phyloP scores from a whole-genome alignment of 2,329 filamentous ascomycete species.

The Tolypocladium endophyticum region DNA sequence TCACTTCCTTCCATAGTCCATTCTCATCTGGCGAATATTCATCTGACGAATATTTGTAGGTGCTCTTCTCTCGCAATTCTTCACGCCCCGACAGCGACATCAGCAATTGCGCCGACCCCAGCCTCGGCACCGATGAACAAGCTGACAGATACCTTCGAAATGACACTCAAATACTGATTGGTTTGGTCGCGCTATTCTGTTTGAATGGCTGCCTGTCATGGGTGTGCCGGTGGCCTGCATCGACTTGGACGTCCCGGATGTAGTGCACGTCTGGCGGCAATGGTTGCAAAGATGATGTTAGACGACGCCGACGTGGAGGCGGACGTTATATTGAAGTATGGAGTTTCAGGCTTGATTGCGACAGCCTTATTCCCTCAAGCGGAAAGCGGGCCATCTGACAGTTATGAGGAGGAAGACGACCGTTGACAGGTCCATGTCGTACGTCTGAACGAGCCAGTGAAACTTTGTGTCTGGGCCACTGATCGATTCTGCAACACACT shows the following conservation, averaged over 20 bases:
- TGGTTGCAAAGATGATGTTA: too few species aligned
- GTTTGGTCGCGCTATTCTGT: background rate
- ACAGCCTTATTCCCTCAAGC: conserved; percentile 4
- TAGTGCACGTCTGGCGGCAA: background rate
- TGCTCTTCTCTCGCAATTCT: background rate
- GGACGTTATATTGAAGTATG: conserved; percentile 9
- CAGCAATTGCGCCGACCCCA: background rate
- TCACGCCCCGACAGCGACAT: background rate
- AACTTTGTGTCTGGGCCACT: conserved; percentile 3
- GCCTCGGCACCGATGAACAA: background rate
- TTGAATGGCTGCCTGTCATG: too few species aligned
- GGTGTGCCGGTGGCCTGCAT: background rate
- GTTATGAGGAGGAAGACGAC: conserved; percentile 11
- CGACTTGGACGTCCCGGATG: background rate
- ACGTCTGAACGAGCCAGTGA: conserved; percentile 7
- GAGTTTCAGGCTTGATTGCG: background rate
- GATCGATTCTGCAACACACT: conserved; percentile 2
- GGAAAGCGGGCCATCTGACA: conserved; percentile 8
- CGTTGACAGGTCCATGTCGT: conserved; percentile 5
- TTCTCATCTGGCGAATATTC: background rate
- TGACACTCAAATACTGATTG: background rate
- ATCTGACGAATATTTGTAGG: background rate
- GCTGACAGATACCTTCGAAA: background rate
- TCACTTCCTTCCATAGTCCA: background rate
- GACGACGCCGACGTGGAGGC: background rate